Conservation (phyloP, 2,329 filamentous ascomycete species). For the Penicillium sp. region DNA sequence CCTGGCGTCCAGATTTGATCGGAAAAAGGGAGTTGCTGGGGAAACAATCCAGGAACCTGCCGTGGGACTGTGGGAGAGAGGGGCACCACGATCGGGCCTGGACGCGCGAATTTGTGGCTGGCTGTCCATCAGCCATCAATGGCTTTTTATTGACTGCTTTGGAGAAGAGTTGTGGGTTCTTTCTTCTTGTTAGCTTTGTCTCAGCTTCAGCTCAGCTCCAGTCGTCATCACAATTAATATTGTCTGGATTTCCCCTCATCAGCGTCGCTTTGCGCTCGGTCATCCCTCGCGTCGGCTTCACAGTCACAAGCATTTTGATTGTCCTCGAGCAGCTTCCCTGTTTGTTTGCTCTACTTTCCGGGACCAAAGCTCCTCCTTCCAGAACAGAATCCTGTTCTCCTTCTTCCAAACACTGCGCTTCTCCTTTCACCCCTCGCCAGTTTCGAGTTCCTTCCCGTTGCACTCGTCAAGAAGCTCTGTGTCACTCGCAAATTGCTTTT, state of each 20-base stretch:
- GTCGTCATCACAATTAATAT: background rate
- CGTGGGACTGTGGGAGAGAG: constrained; percentile 5
- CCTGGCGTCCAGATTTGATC: constrained; percentile 14
- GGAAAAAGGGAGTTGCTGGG: constrained; percentile 29
- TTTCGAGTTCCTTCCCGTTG: background rate
- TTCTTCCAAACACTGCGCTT: constrained; percentile 26
- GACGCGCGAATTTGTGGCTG: constrained; percentile 10
- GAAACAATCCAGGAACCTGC: constrained; percentile 21
- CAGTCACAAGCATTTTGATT: background rate
- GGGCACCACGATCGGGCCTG: constrained; percentile 11
- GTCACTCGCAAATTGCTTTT: constrained; percentile 17
- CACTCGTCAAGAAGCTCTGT: constrained; percentile 5
- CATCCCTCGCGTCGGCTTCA: constrained; percentile 9
- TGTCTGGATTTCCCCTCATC: constrained; percentile 13
- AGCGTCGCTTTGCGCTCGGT: background rate
- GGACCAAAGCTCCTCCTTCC: background rate
- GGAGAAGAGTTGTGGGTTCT: constrained; percentile 1
- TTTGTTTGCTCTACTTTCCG: background rate
- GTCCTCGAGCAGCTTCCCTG: background rate
- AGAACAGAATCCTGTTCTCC: constrained; percentile 3
- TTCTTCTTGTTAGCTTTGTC: background rate
- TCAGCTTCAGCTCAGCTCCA: constrained; percentile 9
- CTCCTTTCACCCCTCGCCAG: constrained; percentile 7
- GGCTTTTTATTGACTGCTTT: background rate
- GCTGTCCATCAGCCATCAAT: constrained; percentile 8